Evolutionary conservation across 805 yeast species (phyloP), one percentile per base, ranked within the genome.

Genomic region (Priceomyces castillae): DNA sequence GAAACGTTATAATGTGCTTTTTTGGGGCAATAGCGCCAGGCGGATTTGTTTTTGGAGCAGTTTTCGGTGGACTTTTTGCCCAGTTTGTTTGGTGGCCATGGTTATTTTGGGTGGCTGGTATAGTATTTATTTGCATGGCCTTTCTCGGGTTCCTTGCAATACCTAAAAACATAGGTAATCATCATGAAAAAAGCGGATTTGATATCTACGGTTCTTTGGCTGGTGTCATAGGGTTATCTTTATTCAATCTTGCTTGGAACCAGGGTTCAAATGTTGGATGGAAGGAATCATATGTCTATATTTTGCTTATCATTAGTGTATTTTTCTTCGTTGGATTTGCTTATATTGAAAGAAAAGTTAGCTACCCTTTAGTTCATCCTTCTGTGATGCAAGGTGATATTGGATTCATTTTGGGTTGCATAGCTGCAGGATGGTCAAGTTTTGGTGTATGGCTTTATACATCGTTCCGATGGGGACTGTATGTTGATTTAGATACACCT

Each of bases 181-280:
- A 28, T 28, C 40, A 39, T 25, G 17, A 42, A 7, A 35, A 47
- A 1, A 28, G 33, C 1, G 61, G 54, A 2, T 61, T 61, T 39
- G 71, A 65, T 47, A 59, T 46, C 34, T 43, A 40, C 26, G 70
- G 71, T 0, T 67, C 84, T 0, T 17, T 65, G 0, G 48, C 76
- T n/a, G 90, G 87, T 3, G 76, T 85, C 7, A 44, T 65, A 10
- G 89, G 87, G 0, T 58, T 86, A 34, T 69, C 84, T 3, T 57
- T 86, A 17, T 71, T 86, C 57, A 84, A 83, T 50, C 81, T 85
- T 57, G 78, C 82, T 1, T 81, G 86, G 80, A 86, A 84, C 53
- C 89, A 86, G 56, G 90, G 86, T 3, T 87, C 92, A 0, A 74
- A 76, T 17, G 85, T 72, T 2, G 90, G 92, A 10, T 86, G 92